These are phyloP conservation scores for Chlamydomonas eustigma DNA, from an alignment of 139 green algal genomes.

Conservation along the genomic window DNA sequence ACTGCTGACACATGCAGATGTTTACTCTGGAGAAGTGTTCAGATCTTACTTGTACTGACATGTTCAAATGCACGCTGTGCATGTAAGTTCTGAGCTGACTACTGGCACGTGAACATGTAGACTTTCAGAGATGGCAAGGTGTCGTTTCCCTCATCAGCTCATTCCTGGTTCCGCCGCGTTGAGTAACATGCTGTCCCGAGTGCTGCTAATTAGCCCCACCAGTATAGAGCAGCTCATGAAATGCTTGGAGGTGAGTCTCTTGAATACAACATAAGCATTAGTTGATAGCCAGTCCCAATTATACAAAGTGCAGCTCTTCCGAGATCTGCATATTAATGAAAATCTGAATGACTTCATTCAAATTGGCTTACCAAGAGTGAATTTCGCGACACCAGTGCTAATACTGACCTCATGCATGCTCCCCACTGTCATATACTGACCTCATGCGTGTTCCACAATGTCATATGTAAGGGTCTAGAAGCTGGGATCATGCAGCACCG, in stretches of 20 bases:
- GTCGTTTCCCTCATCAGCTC: background rate
- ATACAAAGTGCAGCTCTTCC: background rate
- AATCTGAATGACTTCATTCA: background rate
- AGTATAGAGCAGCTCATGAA: background rate
- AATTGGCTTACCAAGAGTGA: background rate
- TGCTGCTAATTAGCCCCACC: background rate
- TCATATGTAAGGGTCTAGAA: background rate
- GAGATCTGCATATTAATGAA: background rate
- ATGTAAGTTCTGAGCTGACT: background rate
- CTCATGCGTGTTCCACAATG: background rate
- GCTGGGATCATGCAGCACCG: slow-evolving; percentile 9
- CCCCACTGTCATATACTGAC: background rate
- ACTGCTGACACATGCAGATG: background rate
- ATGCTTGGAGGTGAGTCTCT: background rate
- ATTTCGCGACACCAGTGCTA: background rate
- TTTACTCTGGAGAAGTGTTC: background rate
- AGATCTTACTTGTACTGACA: background rate
- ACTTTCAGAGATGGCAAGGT: background rate
- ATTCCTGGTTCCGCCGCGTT: background rate
- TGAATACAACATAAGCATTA: background rate
- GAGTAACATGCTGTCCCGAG: background rate
- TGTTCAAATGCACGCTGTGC: background rate
- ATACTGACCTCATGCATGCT: background rate
- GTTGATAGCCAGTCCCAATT: background rate
- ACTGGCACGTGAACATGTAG: background rate